These are phyloP conservation scores for Neurospora sp. DNA, from an alignment of 2,329 filamentous ascomycete species.

Conservation along the genomic window DNA sequence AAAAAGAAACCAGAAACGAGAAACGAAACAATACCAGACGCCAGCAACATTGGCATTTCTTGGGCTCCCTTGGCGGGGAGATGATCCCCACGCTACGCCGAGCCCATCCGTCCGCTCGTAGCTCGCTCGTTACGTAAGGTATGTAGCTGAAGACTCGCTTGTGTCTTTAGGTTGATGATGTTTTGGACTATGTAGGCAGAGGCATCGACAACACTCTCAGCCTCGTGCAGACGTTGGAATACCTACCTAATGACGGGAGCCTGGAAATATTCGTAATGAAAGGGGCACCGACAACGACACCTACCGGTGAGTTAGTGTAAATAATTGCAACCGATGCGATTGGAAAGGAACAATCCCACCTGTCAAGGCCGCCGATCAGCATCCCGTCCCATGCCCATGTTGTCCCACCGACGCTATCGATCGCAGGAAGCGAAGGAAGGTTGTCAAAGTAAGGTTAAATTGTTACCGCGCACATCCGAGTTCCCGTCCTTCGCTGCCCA, in stretches of 20 bases:
- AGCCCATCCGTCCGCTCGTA: background rate
- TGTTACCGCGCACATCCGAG: background rate
- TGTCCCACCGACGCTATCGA: background rate
- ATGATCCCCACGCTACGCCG: background rate
- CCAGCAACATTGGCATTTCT: background rate
- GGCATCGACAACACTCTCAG: background rate
- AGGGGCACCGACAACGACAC: background rate
- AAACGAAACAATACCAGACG: background rate
- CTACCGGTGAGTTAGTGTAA: background rate
- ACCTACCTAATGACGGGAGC: background rate
- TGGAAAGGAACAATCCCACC: background rate
- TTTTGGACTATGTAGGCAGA: background rate
- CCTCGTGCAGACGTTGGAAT: background rate
- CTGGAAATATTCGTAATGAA: background rate
- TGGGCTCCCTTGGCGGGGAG: background rate
- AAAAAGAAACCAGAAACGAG: background rate
- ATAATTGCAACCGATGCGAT: background rate
- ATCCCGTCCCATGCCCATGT: background rate
- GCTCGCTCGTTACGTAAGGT: background rate
- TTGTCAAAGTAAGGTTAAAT: constrained; percentile 1
- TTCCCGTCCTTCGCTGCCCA: background rate
- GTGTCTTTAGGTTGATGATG: background rate
- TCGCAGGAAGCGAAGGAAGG: background rate
- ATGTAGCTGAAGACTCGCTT: background rate
- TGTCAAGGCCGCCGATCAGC: background rate